phyloP scores from a whole-genome alignment of 2,329 filamentous ascomycete genomes.

The Rutstroemia sp. region DNA sequence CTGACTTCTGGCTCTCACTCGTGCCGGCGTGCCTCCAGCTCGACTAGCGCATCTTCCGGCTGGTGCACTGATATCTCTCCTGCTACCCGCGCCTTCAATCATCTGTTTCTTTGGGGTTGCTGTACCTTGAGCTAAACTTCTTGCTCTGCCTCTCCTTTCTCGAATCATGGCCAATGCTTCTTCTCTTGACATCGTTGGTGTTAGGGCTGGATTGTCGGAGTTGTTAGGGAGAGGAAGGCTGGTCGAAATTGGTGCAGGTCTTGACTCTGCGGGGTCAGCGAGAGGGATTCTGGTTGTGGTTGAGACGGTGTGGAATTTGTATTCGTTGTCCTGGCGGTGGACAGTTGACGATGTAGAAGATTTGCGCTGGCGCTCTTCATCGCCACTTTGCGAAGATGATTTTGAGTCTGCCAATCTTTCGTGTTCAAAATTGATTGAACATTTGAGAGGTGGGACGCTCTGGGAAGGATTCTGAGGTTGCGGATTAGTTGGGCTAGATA shows the following conservation, averaged over 20 bases:
- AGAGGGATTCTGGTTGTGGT: conserved; percentile 30
- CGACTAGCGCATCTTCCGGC: conserved; percentile 10
- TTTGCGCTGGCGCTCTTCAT: conserved; percentile 1
- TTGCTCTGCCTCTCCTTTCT: conserved; percentile 62
- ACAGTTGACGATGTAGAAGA: conserved; percentile 27
- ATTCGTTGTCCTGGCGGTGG: conserved; percentile 16
- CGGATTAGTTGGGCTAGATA: conserved; percentile 27
- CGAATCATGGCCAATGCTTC: conserved; percentile 69
- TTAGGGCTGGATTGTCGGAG: conserved; percentile 45
- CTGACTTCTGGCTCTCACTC: not conserved
- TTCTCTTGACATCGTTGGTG: conserved; percentile 62
- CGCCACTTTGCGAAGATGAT: not conserved
- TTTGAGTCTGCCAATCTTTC: not conserved
- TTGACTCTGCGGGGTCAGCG: conserved; percentile 19
- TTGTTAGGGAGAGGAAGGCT: conserved; percentile 13
- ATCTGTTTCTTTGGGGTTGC: conserved; percentile 48
- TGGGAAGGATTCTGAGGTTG: not conserved
- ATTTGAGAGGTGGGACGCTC: conserved; percentile 9
- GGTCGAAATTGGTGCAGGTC: not conserved
- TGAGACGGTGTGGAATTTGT: conserved; percentile 27
- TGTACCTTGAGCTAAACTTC: conserved; percentile 58
- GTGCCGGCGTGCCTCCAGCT: not conserved
- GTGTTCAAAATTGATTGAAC: conserved; percentile 14
- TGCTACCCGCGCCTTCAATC: conserved; percentile 18
- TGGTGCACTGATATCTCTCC: conserved; percentile 29